These are phyloP conservation scores for Testicularia cyperi DNA, from an alignment of 1,284 basidiomycete species.

Conservation along the genomic window DNA sequence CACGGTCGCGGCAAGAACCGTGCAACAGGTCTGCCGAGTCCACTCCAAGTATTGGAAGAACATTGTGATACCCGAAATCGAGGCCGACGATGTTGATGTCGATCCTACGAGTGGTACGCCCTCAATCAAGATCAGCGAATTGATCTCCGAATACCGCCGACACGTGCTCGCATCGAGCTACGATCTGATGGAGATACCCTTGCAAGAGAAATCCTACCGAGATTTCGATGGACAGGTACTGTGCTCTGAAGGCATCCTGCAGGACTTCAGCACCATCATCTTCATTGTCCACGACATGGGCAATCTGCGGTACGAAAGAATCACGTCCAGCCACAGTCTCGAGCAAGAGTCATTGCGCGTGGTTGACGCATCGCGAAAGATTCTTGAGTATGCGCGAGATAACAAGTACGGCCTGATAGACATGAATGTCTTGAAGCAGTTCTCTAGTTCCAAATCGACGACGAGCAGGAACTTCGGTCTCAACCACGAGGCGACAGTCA, in stretches of 20 bases:
- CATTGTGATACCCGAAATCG: conserved; percentile 61
- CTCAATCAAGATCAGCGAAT: conserved; percentile 63
- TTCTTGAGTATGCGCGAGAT: conserved; percentile 74
- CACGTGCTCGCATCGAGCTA: conserved; percentile 73
- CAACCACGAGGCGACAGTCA: too few species aligned
- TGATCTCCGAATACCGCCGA: conserved; percentile 81
- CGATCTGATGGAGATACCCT: conserved; percentile 76
- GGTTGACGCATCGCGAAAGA: conserved; percentile 76
- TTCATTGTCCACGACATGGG: conserved; percentile 54
- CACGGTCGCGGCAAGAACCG: conserved; percentile 72
- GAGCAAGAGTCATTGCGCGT: conserved; percentile 7
- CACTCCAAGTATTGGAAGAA: conserved; percentile 90
- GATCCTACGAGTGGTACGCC: conserved; percentile 4
- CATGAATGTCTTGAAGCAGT: conserved; percentile 77
- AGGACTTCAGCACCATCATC: conserved; percentile 26
- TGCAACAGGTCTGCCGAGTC: conserved; percentile 79
- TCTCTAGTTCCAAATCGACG: conserved; percentile 60
- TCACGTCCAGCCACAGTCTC: neutral
- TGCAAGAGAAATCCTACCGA: conserved; percentile 69
- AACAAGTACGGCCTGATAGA: conserved; percentile 77
- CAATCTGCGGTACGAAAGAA: conserved; percentile 24
- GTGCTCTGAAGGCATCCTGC: conserved; percentile 71
- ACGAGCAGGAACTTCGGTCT: too few species aligned
- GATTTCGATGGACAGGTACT: conserved; percentile 77
- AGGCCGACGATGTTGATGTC: conserved; percentile 15